Evolutionary conservation across 2,329 filamentous ascomycete species (phyloP), one percentile per base, ranked within the genome.

Genomic region (Herpotrichia juniperi): DNA sequence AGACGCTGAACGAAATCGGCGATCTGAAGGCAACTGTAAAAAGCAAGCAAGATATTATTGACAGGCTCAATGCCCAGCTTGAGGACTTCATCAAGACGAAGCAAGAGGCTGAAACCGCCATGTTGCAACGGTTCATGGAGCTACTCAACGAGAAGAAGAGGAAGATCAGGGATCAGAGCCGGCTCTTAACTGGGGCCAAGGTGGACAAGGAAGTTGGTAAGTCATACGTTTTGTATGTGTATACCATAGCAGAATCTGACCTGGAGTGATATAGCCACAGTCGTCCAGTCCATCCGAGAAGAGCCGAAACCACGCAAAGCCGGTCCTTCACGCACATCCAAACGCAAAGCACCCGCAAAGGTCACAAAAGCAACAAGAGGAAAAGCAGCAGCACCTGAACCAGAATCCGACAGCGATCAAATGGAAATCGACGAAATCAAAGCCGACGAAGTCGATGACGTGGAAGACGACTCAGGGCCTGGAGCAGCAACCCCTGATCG

Each of bases 71-170:
- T 59, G 74, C 74, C 3, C 86, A 89, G 63, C 75, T 92, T 1
- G 81, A 87, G 3, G 86, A 90, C 61, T 80, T 93, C 14, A 79
- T 87, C 42, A 78, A 79, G 48, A 79, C 84, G 12, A 92, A 92
- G 67, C 79, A 83, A 42, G 82, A 84, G 16, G 82, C 90, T 56
- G 89, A 93, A 71, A 79, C 80, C 1, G 80, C 81, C 16, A 74
- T 93, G 50, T 73, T 93, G 1, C 82, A 83, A 54, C 91, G 90
- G 67, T 91, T 91, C 61, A 81, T 84, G 48, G 78, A 83, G 49
- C 76, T 93, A 2, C 76, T 93, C 1, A 93, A 93, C 61, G 84
- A 88, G 69, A 93, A 93, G 76, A 93, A 93, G 72, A 77, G 87
- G 46, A 92, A 90, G 73, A 92, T 93, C 44, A 77, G 89, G 37